Conservation (phyloP, 805 yeast species). For the Barnettozyma populi region DNA sequence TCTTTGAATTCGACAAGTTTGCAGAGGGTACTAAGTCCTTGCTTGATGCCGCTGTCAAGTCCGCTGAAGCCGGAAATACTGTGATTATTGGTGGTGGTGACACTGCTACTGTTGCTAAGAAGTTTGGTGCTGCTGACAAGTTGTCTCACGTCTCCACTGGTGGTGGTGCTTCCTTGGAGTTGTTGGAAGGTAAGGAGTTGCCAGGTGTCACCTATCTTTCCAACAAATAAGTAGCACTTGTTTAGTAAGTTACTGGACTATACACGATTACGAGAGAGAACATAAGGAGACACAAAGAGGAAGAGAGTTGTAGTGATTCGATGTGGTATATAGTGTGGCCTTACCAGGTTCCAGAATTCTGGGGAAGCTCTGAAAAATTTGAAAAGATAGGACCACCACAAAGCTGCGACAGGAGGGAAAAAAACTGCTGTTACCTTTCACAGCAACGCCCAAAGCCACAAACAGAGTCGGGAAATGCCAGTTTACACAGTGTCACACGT, state of each 20-base stretch:
- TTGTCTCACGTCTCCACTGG: slow-evolving; percentile 98
- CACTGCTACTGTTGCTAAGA: slow-evolving; percentile 98
- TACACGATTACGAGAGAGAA: neutral
- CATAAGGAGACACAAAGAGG: no score
- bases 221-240: slow-evolving; percentile 41
- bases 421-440: neutral
- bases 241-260: neutral
- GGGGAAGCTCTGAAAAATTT: neutral
- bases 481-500: slow-evolving; percentile 38
- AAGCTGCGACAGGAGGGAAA: neutral
- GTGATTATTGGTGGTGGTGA: slow-evolving; percentile 98
- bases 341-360: neutral
- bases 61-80: slow-evolving; percentile 84
- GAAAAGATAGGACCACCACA: neutral
- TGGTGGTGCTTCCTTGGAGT: slow-evolving; percentile 99
- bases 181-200: slow-evolving; percentile 96
- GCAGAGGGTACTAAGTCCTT: slow-evolving; percentile 88
- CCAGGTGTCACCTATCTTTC: slow-evolving; percentile 97
- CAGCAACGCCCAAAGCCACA: neutral
- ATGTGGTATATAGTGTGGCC: neutral
- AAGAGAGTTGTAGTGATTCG: neutral
- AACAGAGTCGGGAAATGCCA: slow-evolving; percentile 24
- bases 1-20: slow-evolving; percentile 92
- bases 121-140: slow-evolving; percentile 94
- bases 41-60: slow-evolving; percentile 81